Base-by-base conservation (phyloP, 2,329 filamentous ascomycete species). In the Teratosphaeriaceae sp. region DNA sequence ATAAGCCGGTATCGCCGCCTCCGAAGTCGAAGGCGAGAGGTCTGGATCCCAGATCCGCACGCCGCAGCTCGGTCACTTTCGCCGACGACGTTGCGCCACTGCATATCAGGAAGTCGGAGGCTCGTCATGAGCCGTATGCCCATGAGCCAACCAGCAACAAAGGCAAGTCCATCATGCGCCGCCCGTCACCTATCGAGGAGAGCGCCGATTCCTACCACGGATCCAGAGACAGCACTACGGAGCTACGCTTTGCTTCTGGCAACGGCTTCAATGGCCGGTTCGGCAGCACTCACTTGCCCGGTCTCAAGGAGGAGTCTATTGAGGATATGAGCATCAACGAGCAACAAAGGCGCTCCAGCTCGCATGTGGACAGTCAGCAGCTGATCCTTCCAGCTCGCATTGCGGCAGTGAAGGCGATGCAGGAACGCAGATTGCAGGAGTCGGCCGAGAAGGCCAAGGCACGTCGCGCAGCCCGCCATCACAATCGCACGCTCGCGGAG, bases 241-340 rank as follows among this genome's bases (percentile, higher is more conserved):
- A 61, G 29, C 27, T 58, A 20, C 53, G 54, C 12, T 53, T 55
- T 15, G 40, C 51, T 11, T 42, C 38, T 21, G 49, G 47, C 42
- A 51, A 45, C 39, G 47, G 38, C 24, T 52, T 53, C n/a, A 48
- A 51, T 34, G 49, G 47, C 41, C 55, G 54, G 16, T 59, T 58
- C 40, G 53, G 51, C 35, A 55, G 55, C 45, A 51, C 55, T 13
- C 54, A 66, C 54, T 61, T 72, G 13, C 65, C 69, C 11, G 67
- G 68, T 35, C 53, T 73, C 23, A 72, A 72, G 43, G 70, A 73
- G 49, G 70, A 72, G 45, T 70, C 69, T 15, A 61, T 69, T 35
- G 69, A 72, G 40, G 69, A 70, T 45, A 66, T 69, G 48, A 69
- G 67, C 43, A 58, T 57, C 41, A 53, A 51, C 12, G 56, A 60